Conservation (phyloP, 2,329 filamentous ascomycete species). For the Falciphora oryzae region DNA sequence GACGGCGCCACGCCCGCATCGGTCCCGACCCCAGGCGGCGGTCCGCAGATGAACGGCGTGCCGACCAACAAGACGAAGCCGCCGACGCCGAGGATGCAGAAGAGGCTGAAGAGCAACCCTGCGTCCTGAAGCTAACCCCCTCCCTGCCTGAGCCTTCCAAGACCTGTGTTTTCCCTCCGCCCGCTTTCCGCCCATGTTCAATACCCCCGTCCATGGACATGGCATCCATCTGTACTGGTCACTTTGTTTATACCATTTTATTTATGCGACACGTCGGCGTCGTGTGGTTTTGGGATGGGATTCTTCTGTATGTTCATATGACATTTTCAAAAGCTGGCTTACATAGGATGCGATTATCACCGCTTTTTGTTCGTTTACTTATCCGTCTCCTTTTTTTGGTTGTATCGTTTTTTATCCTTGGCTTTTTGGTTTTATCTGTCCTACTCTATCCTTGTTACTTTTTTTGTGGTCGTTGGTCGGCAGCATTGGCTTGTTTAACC, state of each 20-base stretch:
- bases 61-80: slow-evolving; percentile 44
- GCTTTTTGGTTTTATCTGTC: neutral
- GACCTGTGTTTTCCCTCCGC: neutral
- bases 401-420: neutral
- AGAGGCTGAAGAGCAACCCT: slow-evolving; percentile 45
- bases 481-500: neutral
- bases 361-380: neutral
- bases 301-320: slow-evolving; percentile 6
- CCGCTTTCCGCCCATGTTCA: neutral
- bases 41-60: slow-evolving; percentile 47
- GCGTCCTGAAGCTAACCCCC: neutral
- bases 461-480: neutral
- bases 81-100: slow-evolving; percentile 50
- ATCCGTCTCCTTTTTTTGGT: neutral
- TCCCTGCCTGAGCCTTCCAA: neutral
- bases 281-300: slow-evolving; percentile 6
- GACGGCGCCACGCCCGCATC: slow-evolving; percentile 35
- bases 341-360: neutral
- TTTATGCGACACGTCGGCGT: slow-evolving; percentile 8
- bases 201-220: neutral
- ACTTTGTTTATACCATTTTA: slow-evolving; percentile 6
- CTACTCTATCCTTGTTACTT: no score
- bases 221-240: neutral
- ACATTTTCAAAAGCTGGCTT: slow-evolving; percentile 7
- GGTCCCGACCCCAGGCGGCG: slow-evolving; percentile 40